Evolutionary conservation across 2,329 filamentous ascomycete species (phyloP).

Genomic region (Claviceps africana): DNA sequence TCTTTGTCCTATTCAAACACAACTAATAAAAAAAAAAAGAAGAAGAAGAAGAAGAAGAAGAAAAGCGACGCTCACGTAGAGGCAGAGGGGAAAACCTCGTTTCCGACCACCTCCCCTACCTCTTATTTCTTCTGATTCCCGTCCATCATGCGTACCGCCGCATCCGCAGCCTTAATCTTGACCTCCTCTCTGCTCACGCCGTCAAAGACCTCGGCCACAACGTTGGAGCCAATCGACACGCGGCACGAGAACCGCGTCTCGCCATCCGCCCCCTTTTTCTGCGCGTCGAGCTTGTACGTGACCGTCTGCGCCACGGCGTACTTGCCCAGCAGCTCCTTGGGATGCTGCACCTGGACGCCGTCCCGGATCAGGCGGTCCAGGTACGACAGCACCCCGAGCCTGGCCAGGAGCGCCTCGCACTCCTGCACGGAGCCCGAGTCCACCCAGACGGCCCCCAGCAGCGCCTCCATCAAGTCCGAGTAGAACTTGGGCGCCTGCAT

Average conservation of each 20-base stretch:
- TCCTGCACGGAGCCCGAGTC: conserved; percentile 52
- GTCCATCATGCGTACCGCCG: conserved; percentile 27
- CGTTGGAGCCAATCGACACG: conserved; percentile 32
- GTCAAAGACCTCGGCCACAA: conserved; percentile 30
- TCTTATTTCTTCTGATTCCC: conserved; percentile 8
- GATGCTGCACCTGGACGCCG: conserved; percentile 43
- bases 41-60: not conserved
- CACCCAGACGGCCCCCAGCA: conserved; percentile 72
- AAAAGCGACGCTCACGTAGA: not conserved
- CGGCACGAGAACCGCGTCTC: conserved; percentile 27
- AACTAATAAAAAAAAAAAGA: not conserved
- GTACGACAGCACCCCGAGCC: conserved; percentile 50
- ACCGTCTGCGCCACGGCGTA: conserved; percentile 39
- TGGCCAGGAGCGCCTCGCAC: conserved; percentile 47
- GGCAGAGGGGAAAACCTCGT: no score
- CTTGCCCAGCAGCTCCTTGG: conserved; percentile 54
- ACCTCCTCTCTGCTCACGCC: conserved; percentile 38
- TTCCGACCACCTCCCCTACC: not conserved
- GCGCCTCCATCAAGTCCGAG: conserved; percentile 68
- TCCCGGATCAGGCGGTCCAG: conserved; percentile 48
- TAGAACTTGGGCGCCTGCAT: conserved; percentile 62
- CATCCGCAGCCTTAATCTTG: conserved; percentile 39
- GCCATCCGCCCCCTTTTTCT: conserved; percentile 9
- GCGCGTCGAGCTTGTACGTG: conserved; percentile 32
- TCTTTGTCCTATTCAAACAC: not conserved